Conservation (phyloP, 345 rosid species). For the Angophora floribunda region DNA sequence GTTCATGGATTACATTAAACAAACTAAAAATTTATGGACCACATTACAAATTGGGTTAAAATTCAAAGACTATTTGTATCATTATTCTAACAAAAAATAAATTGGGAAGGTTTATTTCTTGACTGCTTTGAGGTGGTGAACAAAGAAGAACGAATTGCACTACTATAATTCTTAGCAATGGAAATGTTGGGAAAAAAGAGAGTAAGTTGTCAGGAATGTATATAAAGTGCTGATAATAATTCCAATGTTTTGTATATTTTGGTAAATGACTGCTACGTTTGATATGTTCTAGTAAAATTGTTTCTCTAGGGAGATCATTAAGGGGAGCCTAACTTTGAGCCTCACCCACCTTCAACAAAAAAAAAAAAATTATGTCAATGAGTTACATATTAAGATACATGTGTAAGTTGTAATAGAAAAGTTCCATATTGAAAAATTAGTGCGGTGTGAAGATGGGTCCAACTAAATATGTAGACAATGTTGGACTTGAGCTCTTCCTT, state of each 20-base stretch:
- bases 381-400: no score
- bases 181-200: neutral
- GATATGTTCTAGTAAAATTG: neutral
- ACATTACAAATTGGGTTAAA: no score
- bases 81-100: neutral
- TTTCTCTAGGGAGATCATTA: neutral
- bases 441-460: no score
- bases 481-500: neutral
- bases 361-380: neutral
- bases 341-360: neutral
- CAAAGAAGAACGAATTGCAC: neutral
- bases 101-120: neutral
- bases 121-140: neutral
- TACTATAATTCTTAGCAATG: neutral
- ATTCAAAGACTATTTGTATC: no score
- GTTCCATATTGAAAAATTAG: neutral
- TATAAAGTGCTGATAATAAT: neutral
- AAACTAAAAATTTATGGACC: no score
- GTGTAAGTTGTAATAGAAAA: neutral
- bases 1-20: no score
- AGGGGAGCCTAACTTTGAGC: neutral
- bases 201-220: neutral
- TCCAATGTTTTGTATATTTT: neutral
- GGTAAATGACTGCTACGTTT: neutral
- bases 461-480: accelerated